phyloP scores from a whole-genome alignment of 352 stramenopile species.

The Phytophthora pisi region DNA sequence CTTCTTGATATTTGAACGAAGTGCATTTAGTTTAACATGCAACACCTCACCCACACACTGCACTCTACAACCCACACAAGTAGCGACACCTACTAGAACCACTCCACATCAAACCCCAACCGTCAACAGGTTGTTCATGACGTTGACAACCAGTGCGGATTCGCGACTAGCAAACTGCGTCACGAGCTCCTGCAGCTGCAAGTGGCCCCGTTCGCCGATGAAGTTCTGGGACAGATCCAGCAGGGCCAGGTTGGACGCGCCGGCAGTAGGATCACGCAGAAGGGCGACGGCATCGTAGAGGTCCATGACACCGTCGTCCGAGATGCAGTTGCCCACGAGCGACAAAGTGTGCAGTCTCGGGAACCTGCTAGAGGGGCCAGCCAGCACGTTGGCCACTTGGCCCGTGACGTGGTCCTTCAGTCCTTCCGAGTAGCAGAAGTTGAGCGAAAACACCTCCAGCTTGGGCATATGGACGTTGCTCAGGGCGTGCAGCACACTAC shows the following conservation, averaged over 20 bases:
- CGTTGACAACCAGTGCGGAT: constrained; percentile 32
- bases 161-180: constrained; percentile 29
- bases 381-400: constrained; percentile 42
- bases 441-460: constrained; percentile 36
- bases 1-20: no score
- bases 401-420: constrained; percentile 56
- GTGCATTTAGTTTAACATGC: constrained; percentile 5
- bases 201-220: constrained; percentile 53
- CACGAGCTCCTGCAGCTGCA: constrained; percentile 49
- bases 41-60: not conserved
- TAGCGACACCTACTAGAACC: constrained; percentile 6
- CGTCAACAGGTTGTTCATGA: constrained; percentile 46
- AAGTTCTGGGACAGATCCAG: constrained; percentile 65
- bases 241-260: constrained; percentile 8
- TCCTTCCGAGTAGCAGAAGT: constrained; percentile 57
- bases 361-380: constrained; percentile 35
- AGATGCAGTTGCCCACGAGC: constrained; percentile 61
- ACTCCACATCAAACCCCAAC: not conserved
- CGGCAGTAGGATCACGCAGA: not conserved
- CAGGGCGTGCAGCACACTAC: constrained; percentile 43
- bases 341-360: constrained; percentile 41
- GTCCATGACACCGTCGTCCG: constrained; percentile 48
- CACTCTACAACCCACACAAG: not conserved
- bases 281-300: constrained; percentile 43
- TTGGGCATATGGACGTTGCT: constrained; percentile 32